Base-by-base conservation (phyloP, 2,329 filamentous ascomycete genomes). In the Claviceps sp. region DNA sequence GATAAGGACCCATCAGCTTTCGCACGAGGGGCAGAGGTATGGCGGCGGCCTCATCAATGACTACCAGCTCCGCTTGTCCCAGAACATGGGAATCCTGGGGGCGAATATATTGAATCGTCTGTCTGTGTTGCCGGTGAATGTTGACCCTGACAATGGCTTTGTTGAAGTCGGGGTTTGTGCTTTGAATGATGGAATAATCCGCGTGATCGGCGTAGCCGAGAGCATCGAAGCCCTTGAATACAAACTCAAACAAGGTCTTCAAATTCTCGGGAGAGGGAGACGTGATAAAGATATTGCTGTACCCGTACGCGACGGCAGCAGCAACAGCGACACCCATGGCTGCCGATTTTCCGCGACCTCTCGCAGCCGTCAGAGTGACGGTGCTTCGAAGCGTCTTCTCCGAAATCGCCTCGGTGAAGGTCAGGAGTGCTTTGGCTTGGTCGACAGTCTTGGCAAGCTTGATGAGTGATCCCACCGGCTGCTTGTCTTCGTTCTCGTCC, bases 201-300 rank as follows among this genome's bases (percentile, higher is more conserved):
- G 89, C 82, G 64, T 98, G 93, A 61, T 98, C 93, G 57, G 89
- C 81, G 63, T 98, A 98, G 37, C 85, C 87, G 30, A 98, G 76
- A 11, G 90, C 87, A 65, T 98, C 93, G 61, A 98, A 98, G 0
- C 90, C 93, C 68, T 96, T 97, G 76, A 98, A 96, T 17, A 98
- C 81, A 62, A 98, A 98, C 62, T 98, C 90, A 65, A 98, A 98
- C 7, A 98, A 75, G 0, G 93, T 98, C 73, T 97, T 98, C 76
- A 98, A 76, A 70, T 98, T 98, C 70, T 98, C 94, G 0, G 93
- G 93, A 55, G 89, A 96, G 0, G 91, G 91, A 1, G 91, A 97
- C 1, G 93, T 98, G 65, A 98, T 95, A 70, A 98, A 98, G 62
- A 98, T 95, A 68, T 98, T 98, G 73, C 89, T 95, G 70, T 98